Evolutionary conservation across 441 rosid genomes (phyloP).

Genomic region (Adansonia madagascariensis): DNA sequence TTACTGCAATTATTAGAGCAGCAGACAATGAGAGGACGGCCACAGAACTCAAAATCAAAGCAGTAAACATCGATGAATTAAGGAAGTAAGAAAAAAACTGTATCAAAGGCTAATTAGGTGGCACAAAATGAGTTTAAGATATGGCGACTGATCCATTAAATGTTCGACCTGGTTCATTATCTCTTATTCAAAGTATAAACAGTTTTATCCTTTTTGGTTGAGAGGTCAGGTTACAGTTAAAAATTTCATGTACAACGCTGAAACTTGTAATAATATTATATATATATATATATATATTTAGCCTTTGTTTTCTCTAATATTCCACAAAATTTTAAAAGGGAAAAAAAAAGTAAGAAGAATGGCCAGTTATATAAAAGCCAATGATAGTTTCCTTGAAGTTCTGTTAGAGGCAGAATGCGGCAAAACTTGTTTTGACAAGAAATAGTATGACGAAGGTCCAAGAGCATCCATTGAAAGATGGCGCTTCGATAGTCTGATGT

Average conservation of each 20-base stretch:
- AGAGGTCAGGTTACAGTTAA: background rate
- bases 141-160: slow-evolving; percentile 37
- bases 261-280: no score
- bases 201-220: background rate
- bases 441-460: background rate
- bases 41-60: slow-evolving; percentile 68
- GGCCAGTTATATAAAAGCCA: background rate
- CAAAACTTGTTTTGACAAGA: background rate
- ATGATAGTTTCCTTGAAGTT: no score
- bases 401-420: background rate
- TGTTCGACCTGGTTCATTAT: slow-evolving; percentile 44
- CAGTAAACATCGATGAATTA: slow-evolving; percentile 80
- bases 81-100: slow-evolving; percentile 75
- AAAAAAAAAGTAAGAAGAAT: no score
- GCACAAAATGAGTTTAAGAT: slow-evolving; percentile 70
- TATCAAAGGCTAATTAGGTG: slow-evolving; percentile 78
- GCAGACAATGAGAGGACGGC: slow-evolving; percentile 72
- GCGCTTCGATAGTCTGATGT: no score
- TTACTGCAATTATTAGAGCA: slow-evolving; percentile 62
- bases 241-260: no score
- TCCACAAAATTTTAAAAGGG: background rate
- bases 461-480: no score
- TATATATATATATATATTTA: no score
- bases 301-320: no score
- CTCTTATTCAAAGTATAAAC: slow-evolving; percentile 34